These are phyloP conservation scores for Sclerotinia spermophila DNA, from an alignment of 2,329 filamentous ascomycete species.

Conservation along the genomic window DNA sequence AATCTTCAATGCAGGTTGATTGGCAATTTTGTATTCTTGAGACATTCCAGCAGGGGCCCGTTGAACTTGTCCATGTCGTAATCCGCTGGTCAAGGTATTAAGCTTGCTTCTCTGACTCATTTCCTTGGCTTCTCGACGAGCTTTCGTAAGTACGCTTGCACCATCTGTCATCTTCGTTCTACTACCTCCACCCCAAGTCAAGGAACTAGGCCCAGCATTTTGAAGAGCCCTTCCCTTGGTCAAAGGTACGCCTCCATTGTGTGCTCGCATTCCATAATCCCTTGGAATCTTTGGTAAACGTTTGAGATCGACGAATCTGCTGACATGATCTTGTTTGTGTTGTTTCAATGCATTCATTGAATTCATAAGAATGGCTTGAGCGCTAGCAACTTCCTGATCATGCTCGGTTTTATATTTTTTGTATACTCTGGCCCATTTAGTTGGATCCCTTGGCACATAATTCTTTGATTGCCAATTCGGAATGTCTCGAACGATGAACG, in stretches of 20 bases:
- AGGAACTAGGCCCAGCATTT: conserved; percentile 36
- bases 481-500: conserved; percentile 76
- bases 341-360: conserved; percentile 55
- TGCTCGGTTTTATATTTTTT: conserved; percentile 61
- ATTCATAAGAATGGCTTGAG: conserved; percentile 53
- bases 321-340: conserved; percentile 54
- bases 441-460: conserved; percentile 61
- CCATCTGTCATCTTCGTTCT: conserved; percentile 51
- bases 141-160: conserved; percentile 53
- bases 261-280: conserved; percentile 39
- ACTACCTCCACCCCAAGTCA: conserved; percentile 47
- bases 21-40: conserved; percentile 48
- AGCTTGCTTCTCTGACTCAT: conserved; percentile 49
- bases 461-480: conserved; percentile 58
- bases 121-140: conserved; percentile 54
- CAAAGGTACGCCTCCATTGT: conserved; percentile 37
- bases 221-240: conserved; percentile 30
- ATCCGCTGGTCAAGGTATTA: conserved; percentile 40
- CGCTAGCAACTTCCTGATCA: conserved; percentile 52
- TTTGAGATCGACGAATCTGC: conserved; percentile 52
- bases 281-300: conserved; percentile 44
- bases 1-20: conserved; percentile 37
- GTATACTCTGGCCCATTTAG: conserved; percentile 77
- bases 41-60: conserved; percentile 53
- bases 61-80: conserved; percentile 40